Evolutionary conservation across 2,329 filamentous ascomycete genomes (phyloP), one percentile per base, ranked within the genome.

Genomic region (Ceratocystis ficicola): DNA sequence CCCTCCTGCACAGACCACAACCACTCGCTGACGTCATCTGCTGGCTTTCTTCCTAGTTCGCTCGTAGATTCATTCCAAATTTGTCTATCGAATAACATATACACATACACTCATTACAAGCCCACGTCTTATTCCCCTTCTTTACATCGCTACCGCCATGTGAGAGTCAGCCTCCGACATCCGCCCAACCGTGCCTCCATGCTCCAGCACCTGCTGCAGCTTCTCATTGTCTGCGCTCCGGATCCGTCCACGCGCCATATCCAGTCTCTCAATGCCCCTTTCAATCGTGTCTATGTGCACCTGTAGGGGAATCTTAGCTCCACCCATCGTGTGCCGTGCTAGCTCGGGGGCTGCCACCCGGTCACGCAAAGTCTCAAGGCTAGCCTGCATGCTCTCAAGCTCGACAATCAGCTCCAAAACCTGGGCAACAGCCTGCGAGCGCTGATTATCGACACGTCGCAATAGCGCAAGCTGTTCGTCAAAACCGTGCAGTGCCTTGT

Each of bases 201-300:
- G 77, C 78, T 77, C 76, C 65, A 86, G 70, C 2, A 79, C 80
- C 70, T 81, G 77, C 65, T 77, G 75, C 30, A 86, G 76, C 63
- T 80, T 76, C 44, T 86, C 82, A 52, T 83, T 79, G 76, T 88
- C 85, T 17, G 83, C 74, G 36, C 77, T 79, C 65, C 82, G 77
- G 20, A 84, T 81, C 68, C 83, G 81, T 52, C 81, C 79, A 67
- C 88, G 79, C 60, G 86, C 84, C 25, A 77, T 75, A 72, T 89
- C 85, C 68, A 94, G 75, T 69, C 89, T 79, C 73, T 91, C 86
- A 1, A 92, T 83, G 0, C 87, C 87, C 62, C 83, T 77, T 66
- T 87, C 80, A 68, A 94, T 90, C 66, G 84, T 86, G 70, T 90
- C 85, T 50, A 94, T 85, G 72, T 94, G 88, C 52, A 90, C 85